Evolutionary conservation across 306 rosid species (phyloP).

Genomic region (Sindora glabra): DNA sequence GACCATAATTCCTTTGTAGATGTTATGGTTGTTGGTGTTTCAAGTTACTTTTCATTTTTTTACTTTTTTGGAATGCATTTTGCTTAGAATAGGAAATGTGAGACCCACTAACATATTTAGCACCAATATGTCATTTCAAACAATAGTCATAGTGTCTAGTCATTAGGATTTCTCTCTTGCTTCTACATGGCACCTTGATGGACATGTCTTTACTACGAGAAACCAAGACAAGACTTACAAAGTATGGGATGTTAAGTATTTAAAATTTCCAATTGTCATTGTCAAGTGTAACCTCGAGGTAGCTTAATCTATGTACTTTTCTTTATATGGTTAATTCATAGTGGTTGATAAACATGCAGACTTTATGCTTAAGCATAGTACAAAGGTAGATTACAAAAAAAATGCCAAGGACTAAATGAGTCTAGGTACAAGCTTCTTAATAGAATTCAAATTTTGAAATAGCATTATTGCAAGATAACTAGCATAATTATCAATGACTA

Average conservation of each 20-base stretch:
- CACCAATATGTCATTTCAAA: slow-evolving; percentile 29
- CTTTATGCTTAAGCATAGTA: slow-evolving; percentile 68
- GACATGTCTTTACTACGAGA: slow-evolving; percentile 61
- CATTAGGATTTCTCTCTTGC: slow-evolving; percentile 83
- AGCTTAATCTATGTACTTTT: slow-evolving; percentile 63
- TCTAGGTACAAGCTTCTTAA: too few relatives aligned
- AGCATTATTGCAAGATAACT: too few relatives aligned
- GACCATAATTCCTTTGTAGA: neutral
- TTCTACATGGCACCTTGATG: slow-evolving; percentile 88
- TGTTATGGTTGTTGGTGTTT: neutral
- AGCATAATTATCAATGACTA: too few relatives aligned
- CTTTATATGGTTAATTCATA: slow-evolving; percentile 67
- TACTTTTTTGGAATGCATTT: too few relatives aligned
- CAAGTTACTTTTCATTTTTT: neutral
- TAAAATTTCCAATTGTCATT: slow-evolving; percentile 43
- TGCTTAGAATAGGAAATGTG: neutral
- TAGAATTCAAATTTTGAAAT: too few relatives aligned
- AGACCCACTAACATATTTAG: slow-evolving; percentile 12
- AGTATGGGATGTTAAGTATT: slow-evolving; percentile 64
- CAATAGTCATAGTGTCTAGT: slow-evolving; percentile 52
- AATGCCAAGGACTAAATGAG: too few relatives aligned
- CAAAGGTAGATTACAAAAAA: slow-evolving; percentile 41
- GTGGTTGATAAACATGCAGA: slow-evolving; percentile 80
- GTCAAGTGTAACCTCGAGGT: slow-evolving; percentile 75
- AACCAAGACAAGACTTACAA: slow-evolving; percentile 87